phyloP scores from a whole-genome alignment of 2,329 filamentous ascomycete genomes.

The Cadophora gregata region DNA sequence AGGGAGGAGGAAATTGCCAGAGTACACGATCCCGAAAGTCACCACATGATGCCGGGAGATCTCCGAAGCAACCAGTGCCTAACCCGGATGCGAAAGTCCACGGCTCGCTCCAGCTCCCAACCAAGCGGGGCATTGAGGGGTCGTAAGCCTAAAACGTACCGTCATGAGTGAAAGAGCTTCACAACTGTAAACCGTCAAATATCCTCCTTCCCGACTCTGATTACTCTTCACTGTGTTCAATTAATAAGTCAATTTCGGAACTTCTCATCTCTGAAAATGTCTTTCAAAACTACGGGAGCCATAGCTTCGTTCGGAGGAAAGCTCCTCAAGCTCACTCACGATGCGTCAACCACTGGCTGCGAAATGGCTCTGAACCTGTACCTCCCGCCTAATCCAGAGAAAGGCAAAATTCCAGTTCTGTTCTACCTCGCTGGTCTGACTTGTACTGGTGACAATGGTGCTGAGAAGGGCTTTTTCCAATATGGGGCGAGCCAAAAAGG shows the following conservation, averaged over 20 bases:
- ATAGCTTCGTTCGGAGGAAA: slow-evolving; percentile 94
- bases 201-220: slow-evolving; percentile 10
- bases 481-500: slow-evolving; percentile 77
- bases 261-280: slow-evolving; percentile 59
- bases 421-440: slow-evolving; percentile 95
- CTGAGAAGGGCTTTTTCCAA: slow-evolving; percentile 90
- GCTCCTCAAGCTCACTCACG: slow-evolving; percentile 91
- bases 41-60: slow-evolving; percentile 32
- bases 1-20: neutral
- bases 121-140: slow-evolving; percentile 37
- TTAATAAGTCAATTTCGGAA: neutral
- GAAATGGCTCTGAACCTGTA: slow-evolving; percentile 94
- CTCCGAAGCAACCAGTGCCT: slow-evolving; percentile 35
- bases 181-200: slow-evolving; percentile 14
- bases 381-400: slow-evolving; percentile 70
- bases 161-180: slow-evolving; percentile 32
- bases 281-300: slow-evolving; percentile 86
- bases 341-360: slow-evolving; percentile 77
- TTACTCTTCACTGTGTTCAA: neutral
- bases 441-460: slow-evolving; percentile 87
- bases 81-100: slow-evolving; percentile 32
- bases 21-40: slow-evolving; percentile 24
- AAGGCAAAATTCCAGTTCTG: slow-evolving; percentile 76
- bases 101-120: slow-evolving; percentile 6
- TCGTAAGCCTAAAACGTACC: slow-evolving; percentile 40